Conservation (phyloP, 2,329 filamentous ascomycete genomes). For the Aureobasidium musti region DNA sequence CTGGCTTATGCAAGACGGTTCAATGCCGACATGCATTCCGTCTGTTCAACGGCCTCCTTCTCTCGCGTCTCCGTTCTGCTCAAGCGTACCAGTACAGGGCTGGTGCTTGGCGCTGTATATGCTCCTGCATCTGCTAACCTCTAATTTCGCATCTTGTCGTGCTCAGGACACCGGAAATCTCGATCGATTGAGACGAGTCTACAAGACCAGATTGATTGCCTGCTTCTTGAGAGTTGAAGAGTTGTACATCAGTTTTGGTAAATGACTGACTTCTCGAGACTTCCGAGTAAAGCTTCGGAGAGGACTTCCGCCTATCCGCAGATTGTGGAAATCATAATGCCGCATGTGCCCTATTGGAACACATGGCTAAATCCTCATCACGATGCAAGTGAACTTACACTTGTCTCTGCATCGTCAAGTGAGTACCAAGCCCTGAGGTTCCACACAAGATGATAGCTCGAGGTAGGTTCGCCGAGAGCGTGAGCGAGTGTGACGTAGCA, state of each 20-base stretch:
- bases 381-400: background rate
- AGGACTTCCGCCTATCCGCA: background rate
- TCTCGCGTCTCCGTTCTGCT: background rate
- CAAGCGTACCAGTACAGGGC: background rate
- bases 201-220: background rate
- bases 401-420: background rate
- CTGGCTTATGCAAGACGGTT: constrained; percentile 2
- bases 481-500: constrained; percentile 8
- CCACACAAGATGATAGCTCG: constrained; percentile 13
- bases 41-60: constrained; percentile 6
- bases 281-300: constrained; percentile 9
- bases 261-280: background rate
- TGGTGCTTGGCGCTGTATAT: background rate
- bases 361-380: background rate
- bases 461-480: constrained; percentile 21
- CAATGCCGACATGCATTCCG: constrained; percentile 15
- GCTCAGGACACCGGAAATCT: background rate
- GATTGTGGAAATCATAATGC: background rate
- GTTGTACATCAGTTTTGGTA: background rate
- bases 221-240: background rate
- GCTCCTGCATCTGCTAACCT: background rate
- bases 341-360: background rate
- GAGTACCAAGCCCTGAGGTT: background rate
- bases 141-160: background rate
- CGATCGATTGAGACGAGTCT: too few relatives aligned